phyloP scores from a whole-genome alignment of 495 filamentous ascomycete species.

The Bathelium albidoporum region DNA sequence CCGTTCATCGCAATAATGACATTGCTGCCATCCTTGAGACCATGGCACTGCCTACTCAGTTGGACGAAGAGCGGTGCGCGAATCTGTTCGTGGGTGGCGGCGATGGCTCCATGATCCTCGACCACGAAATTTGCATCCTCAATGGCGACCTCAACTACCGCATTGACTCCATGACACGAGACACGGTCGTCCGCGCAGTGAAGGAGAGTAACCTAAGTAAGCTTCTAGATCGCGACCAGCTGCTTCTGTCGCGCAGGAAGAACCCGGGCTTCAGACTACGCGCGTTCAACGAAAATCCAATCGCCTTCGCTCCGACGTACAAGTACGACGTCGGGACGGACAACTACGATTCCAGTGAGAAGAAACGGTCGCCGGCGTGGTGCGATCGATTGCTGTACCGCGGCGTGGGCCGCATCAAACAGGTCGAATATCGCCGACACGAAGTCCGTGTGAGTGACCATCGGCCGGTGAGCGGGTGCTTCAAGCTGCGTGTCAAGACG shows the following conservation, averaged over 20 bases:
- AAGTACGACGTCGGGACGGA: conserved; percentile 89
- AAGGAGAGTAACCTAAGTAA: conserved; percentile 71
- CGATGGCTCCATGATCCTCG: conserved; percentile 90
- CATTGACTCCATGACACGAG: conserved; percentile 90
- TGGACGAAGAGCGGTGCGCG: conserved; percentile 45
- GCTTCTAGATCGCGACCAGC: conserved; percentile 88
- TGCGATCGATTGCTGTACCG: conserved; percentile 88
- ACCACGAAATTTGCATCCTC: conserved; percentile 90
- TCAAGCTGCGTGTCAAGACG: conserved; percentile 71
- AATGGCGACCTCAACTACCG: conserved; percentile 98
- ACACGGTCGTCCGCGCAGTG: conserved; percentile 77
- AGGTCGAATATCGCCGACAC: conserved; percentile 77
- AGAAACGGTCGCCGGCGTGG: conserved; percentile 93
- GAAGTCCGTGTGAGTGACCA: conserved; percentile 88
- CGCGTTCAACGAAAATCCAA: conserved; percentile 74
- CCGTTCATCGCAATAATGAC: conserved; percentile 84
- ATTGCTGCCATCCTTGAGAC: conserved; percentile 82
- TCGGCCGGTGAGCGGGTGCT: conserved; percentile 77
- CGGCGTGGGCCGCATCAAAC: conserved; percentile 70
- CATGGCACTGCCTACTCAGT: conserved; percentile 55
- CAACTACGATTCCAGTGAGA: conserved; percentile 87
- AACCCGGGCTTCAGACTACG: conserved; percentile 83
- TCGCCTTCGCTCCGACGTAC: conserved; percentile 84
- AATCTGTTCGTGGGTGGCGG: conserved; percentile 82
- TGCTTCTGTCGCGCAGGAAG: conserved; percentile 72